Conservation (phyloP, 768 basidiomycete species). For the Asterophora parasitica region DNA sequence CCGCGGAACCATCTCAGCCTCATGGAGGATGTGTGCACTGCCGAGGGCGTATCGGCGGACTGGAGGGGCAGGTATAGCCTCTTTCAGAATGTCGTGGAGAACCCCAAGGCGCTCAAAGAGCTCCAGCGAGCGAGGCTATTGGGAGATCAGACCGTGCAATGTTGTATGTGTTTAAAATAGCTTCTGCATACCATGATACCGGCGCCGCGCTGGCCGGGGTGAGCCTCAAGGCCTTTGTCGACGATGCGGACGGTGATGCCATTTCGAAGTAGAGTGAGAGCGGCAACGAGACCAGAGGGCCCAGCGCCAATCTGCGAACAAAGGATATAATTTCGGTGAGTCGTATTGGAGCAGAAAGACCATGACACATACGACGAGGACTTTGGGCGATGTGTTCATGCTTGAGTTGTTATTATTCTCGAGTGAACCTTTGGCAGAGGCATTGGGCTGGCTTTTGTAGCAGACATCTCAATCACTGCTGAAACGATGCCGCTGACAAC, state of each 20-base stretch:
- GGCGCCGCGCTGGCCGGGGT: conserved; percentile 23
- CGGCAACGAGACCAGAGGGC: conserved; percentile 41
- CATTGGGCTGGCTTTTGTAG: no score
- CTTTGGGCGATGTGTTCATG: no score
- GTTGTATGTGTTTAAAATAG: neutral
- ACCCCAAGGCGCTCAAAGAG: conserved; percentile 34
- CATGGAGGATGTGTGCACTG: conserved; percentile 21
- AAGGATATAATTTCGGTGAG: no score
- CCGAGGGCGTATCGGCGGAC: conserved; percentile 32
- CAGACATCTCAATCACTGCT: no score
- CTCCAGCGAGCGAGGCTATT: conserved; percentile 43
- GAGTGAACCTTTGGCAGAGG: no score
- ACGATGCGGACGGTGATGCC: conserved; percentile 49
- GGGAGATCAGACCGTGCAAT: neutral
- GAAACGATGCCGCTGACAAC: no score
- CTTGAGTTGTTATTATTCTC: no score
- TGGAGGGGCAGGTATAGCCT: conserved; percentile 21
- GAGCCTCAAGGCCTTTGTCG: conserved; percentile 35
- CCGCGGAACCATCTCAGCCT: conserved; percentile 30
- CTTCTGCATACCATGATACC: neutral
- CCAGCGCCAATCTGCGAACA: conserved; percentile 45
- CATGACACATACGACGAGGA: no score
- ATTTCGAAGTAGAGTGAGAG: conserved; percentile 39
- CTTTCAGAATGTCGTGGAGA: conserved; percentile 30
- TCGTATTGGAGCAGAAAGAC: no score